Evolutionary conservation across 2,329 filamentous ascomycete species (phyloP), one percentile per base, ranked within the genome.

Genomic region (Ophiobolus disseminans): DNA sequence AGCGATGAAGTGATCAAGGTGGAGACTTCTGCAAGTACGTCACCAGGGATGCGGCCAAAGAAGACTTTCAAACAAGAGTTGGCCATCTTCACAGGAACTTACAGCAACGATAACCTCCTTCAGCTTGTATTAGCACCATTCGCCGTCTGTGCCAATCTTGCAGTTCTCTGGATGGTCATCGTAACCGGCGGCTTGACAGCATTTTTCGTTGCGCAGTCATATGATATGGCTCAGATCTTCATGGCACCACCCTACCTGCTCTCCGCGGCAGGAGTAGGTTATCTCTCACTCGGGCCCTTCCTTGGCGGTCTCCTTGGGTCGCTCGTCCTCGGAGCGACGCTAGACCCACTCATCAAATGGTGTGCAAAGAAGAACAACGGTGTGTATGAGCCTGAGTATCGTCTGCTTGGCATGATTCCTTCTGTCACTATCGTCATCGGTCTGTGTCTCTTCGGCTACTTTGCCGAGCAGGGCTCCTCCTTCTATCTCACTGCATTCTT

Each of bases 361-460:
- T 73, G 80, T 45, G 76, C 79, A 3, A 76, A 75, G 59, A 75
- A 71, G 51, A 82, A 82, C 60, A 69, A 67, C 16, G 80, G 80
- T n/a, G 68, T 81, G 38, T 82, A 82, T 62, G 80, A 82, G 58
- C 80, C 80, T 4, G 80, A 82, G 57, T 82, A 81, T 56, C 75
- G 80, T 8, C 69, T 80, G 7, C 66, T 78, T 5, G 53, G 44
- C 21, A 59, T 61, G 56, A 57, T 74, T 3, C 66, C 69, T 11
- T 61, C 66, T 1, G 55, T 76, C 3, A 36, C 69, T 1, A 63
- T 68, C 4, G 70, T 72, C 8, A 62, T 72, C 13, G 73, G 73
- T 16, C 69, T 77, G 38, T 73, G 73, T 47, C 64, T 71, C 2
- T 77, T 75, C 45, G 74, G 76, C 2, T 61, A 70, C 37, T 59